These are phyloP conservation scores for Globisporangium cystogenes DNA, from an alignment of 352 stramenopile species.

Conservation along the genomic window DNA sequence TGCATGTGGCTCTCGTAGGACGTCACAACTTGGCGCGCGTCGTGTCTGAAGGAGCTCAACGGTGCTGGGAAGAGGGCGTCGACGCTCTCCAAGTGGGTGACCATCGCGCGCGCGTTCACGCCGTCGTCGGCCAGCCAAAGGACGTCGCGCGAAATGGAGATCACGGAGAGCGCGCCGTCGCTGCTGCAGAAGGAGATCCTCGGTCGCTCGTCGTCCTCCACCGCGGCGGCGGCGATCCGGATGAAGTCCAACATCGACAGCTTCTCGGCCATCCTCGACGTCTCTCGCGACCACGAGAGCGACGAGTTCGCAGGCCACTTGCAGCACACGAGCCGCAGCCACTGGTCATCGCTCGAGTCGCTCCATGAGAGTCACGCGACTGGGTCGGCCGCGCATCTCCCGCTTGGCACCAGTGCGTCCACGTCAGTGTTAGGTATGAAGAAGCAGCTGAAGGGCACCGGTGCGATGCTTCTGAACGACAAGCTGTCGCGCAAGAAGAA, in stretches of 20 bases:
- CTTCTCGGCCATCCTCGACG: conserved; percentile 30
- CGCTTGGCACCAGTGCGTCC: neutral
- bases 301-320: neutral
- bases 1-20: conserved; percentile 18
- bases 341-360: conserved; percentile 3
- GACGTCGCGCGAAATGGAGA: conserved; percentile 15
- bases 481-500: conserved; percentile 12
- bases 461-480: conserved; percentile 12
- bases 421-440: neutral
- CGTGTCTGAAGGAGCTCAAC: conserved; percentile 32
- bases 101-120: conserved; percentile 30
- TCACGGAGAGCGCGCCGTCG: conserved; percentile 15
- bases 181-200: conserved; percentile 11
- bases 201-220: conserved; percentile 4
- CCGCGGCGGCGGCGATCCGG: conserved; percentile 5
- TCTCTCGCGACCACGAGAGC: neutral
- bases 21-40: conserved; percentile 26
- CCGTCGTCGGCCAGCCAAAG: conserved; percentile 12
- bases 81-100: conserved; percentile 32
- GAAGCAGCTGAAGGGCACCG: conserved; percentile 6
- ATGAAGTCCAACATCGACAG: conserved; percentile 43
- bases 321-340: conserved; percentile 3
- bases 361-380: neutral
- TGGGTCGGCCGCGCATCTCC: neutral
- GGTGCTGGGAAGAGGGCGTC: conserved; percentile 17